A percentile compares a stretch with the other conserved stretches of the same genome.
Conservation (phyloP, 306 rosid species). For the Carpinus viminea region DNA sequence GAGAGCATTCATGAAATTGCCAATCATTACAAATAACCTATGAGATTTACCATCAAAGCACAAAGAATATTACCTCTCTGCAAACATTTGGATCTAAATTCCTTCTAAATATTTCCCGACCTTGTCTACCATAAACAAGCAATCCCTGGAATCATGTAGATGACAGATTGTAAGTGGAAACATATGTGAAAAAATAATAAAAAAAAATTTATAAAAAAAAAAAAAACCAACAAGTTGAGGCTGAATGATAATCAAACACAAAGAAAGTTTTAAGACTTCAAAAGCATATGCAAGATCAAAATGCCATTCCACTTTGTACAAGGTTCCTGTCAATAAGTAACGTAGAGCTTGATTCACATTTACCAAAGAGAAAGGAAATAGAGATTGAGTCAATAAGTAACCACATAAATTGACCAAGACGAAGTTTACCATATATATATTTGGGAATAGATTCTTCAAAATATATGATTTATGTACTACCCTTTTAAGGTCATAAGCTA, state of each 20-base stretch:
- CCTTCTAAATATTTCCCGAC: constrained; percentile 77
- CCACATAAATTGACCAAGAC: neutral
- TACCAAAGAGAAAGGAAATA: neutral
- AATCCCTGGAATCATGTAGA: constrained; percentile 69
- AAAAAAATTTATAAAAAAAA: no score
- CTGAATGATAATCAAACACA: constrained; percentile 7
- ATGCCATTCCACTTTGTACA: neutral
- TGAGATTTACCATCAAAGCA: constrained; percentile 16
- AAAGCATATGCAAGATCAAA: constrained; percentile 9
- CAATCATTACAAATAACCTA: no score
- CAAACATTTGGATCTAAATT: constrained; percentile 74
- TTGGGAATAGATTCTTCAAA: neutral
- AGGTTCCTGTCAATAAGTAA: neutral
- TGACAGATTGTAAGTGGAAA: constrained; percentile 23
- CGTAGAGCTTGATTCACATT: neutral
- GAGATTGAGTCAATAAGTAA: neutral
- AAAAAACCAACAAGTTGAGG: constrained; percentile 7
- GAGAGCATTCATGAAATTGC: neutral
- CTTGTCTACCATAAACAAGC: constrained; percentile 91
- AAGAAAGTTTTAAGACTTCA: constrained; percentile 14
- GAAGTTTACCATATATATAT: neutral
- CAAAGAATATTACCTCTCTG: constrained; percentile 66
- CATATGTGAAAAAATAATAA: neutral
- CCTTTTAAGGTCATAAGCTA: neutral
- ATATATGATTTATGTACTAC: neutral